Evolutionary conservation across 768 basidiomycete genomes (phyloP), one percentile per base, ranked within the genome.

Genomic region (Rhizopogon roseolus): DNA sequence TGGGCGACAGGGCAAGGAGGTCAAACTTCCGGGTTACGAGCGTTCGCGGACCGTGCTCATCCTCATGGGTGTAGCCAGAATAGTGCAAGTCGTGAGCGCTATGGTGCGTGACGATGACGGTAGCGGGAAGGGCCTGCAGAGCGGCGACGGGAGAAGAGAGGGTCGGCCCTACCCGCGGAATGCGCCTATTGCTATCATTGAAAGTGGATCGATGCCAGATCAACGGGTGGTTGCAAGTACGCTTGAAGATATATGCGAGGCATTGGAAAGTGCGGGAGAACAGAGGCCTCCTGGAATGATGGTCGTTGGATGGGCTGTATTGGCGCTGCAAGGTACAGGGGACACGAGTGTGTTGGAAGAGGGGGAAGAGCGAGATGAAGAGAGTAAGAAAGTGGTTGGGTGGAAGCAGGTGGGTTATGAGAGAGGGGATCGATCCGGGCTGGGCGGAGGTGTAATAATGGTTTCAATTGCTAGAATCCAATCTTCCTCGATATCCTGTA

Each of bases 281-380:
- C 94, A 98, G 67, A 73, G 95, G 36, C 93, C 95, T 16, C 97
- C 97, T 0, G 97, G 94, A 8, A 94, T 99, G 90, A 88, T 98
- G 66, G 78, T 98, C 29, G 78, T 99, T 60, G 97, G 97, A 2
- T 99, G 95, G 95, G 79, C 86, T 2, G 88, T 89, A 9, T 66
- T 93, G 57, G 85, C 88, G 38, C 70, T 98, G 42, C 85, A 88
- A 68, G 85, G 81, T 0, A 62, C 70, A 51, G 92, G 93, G 0
- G 84, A 93, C 59, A 77, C 88, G 22, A 74, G 73, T 9, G 80
- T 95, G 3, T 72, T 97, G 45, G 87, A 90, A 55, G 81, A 81
- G 5, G 76, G 69, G 5, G 78, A 69, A 0, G 76, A 71, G 32
- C 22, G 61, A 69, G 74, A 77, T 53, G 66, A 66, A 11, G 65